phyloP scores from a whole-genome alignment of 2,329 filamentous ascomycete genomes.

The Emergomyces orientalis region DNA sequence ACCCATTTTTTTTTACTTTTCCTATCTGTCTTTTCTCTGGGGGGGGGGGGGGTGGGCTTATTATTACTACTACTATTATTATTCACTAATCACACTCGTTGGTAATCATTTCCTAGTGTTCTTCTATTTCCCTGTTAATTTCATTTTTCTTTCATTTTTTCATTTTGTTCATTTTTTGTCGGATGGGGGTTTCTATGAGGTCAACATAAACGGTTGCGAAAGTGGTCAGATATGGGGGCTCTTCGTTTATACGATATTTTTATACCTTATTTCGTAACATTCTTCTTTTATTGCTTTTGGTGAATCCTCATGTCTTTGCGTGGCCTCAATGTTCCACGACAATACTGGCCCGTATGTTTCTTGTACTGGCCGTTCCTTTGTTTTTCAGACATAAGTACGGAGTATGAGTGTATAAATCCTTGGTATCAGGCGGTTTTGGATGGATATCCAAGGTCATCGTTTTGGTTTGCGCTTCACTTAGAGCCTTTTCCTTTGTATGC shows the following conservation, averaged over 20 bases:
- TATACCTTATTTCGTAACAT: background rate
- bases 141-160: background rate
- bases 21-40: conserved; percentile 5
- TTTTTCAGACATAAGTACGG: background rate
- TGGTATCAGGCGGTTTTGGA: background rate
- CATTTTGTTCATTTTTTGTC: background rate
- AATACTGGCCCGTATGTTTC: background rate
- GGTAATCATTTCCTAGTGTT: background rate
- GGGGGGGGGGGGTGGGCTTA: background rate
- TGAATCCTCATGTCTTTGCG: background rate
- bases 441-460: background rate
- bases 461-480: background rate
- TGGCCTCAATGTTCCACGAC: background rate
- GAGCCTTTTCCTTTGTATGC: background rate
- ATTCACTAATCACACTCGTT: conserved; percentile 5
- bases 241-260: background rate
- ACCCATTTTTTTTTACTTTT: conserved; percentile 9
- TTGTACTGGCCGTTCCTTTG: background rate
- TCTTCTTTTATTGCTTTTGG: background rate
- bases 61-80: background rate
- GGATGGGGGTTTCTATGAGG: background rate
- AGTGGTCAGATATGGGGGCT: background rate
- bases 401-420: too few relatives aligned
- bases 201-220: background rate
- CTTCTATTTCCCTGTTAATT: background rate